phyloP scores from a whole-genome alignment of 257 asterid species.

The Lantana camara region DNA sequence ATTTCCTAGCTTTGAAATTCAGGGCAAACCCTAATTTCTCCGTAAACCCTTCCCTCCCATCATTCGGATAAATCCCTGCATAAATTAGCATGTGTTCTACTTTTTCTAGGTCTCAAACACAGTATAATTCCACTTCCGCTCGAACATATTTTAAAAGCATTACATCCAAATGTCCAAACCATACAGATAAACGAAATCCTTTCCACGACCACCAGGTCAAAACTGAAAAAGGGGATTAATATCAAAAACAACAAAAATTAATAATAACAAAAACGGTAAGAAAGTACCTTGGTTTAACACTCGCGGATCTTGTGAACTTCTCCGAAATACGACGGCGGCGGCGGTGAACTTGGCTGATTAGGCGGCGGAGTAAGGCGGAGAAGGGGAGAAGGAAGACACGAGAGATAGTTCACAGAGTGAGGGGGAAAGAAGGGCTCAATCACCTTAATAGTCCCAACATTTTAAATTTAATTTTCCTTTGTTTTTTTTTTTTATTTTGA shows the following conservation, averaged over 20 bases:
- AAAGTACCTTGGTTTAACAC: slow-evolving; percentile 17
- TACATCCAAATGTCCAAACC: neutral
- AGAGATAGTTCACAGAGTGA: neutral
- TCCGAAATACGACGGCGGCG: neutral
- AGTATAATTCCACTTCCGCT: neutral
- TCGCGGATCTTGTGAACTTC: neutral
- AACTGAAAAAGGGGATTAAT: neutral
- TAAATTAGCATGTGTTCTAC: neutral
- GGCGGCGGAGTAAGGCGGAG: slow-evolving; percentile 4
- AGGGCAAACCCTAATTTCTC: slow-evolving; percentile 14
- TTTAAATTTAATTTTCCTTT: neutral
- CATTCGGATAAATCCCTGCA: neutral
- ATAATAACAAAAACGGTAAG: neutral
- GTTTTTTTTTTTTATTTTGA: neutral
- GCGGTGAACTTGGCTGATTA: slow-evolving; percentile 1
- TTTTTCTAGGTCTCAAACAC: slow-evolving; percentile 1
- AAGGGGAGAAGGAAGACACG: neutral
- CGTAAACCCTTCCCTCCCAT: neutral
- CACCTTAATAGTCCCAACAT: neutral
- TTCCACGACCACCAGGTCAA: slow-evolving; percentile 14
- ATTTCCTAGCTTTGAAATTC: neutral
- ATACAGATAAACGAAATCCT: neutral
- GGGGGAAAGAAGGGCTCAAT: neutral
- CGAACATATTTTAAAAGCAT: neutral
- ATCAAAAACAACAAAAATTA: neutral